A percentile compares a stretch with the other conserved stretches of the same genome.
Evolutionary conservation across 495 filamentous ascomycete species (phyloP).

Genomic region (Paragyromitra xinjiangensis): DNA sequence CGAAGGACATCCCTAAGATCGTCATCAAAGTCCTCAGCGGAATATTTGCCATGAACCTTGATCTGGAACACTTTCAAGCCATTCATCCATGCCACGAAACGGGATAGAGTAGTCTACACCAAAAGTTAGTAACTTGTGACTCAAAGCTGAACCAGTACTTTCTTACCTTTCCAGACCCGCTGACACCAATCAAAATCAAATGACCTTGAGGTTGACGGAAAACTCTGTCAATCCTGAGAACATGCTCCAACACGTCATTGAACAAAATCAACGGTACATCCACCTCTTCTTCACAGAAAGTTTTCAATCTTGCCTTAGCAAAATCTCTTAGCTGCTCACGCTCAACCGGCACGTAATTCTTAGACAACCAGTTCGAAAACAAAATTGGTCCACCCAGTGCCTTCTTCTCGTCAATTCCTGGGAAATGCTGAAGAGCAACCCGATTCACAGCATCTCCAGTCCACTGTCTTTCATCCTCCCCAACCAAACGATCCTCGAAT

Average conservation of each 20-base stretch:
- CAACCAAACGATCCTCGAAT: conserved; percentile 95
- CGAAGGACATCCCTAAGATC: conserved; percentile 93
- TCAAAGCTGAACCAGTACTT: background rate
- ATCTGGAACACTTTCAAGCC: conserved; percentile 98
- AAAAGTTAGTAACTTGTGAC: conserved; percentile 37
- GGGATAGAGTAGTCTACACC: conserved; percentile 82
- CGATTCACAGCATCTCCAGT: conserved; percentile 83
- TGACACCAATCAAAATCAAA: conserved; percentile 97
- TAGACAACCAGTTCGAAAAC: conserved; percentile 99
- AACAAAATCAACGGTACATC: conserved; percentile 97
- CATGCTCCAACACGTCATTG: conserved; percentile 97
- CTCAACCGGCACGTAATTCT: conserved; percentile 96
- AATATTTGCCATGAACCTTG: conserved; percentile 99
- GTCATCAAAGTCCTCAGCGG: conserved; percentile 97
- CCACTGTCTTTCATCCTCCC: conserved; percentile 94
- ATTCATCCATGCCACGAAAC: conserved; percentile 99
- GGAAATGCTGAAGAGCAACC: conserved; percentile 91
- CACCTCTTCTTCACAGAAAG: conserved; percentile 99
- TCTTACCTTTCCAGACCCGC: conserved; percentile 83
- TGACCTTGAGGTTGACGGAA: conserved; percentile 98
- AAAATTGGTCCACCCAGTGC: conserved; percentile 93
- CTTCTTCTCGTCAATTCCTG: conserved; percentile 84
- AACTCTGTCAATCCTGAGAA: conserved; percentile 95
- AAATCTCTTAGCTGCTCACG: conserved; percentile 93
- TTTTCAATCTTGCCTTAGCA: conserved; percentile 94